These are phyloP conservation scores for Kwoniella bestiolae DNA, from an alignment of 768 basidiomycete genomes.

Conservation along the genomic window DNA sequence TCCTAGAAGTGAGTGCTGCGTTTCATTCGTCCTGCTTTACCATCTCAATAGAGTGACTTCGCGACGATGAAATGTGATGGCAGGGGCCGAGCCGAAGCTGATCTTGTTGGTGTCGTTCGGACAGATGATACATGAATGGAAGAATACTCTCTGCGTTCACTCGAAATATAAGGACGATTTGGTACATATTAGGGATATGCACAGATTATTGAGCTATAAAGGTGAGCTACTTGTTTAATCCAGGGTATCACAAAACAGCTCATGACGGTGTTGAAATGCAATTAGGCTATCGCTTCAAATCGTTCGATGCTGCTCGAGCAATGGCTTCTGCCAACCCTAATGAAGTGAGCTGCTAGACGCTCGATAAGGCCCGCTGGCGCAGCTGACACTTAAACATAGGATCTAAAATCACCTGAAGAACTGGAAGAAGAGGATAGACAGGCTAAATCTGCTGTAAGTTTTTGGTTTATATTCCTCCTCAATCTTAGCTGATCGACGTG, in stretches of 20 bases:
- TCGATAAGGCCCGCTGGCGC: no score
- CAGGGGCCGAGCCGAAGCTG: no score
- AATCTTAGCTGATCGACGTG: not conserved
- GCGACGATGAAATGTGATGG: no score
- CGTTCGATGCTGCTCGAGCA: constrained; percentile 58
- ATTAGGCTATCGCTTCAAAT: constrained; percentile 60
- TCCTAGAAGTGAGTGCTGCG: constrained; percentile 72
- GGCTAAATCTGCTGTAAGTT: constrained; percentile 77
- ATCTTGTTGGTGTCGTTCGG: not conserved
- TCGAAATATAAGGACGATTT: constrained; percentile 95
- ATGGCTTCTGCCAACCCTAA: constrained; percentile 57
- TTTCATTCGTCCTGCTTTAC: no score
- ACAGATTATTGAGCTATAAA: constrained; percentile 88
- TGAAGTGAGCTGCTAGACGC: constrained; percentile 47
- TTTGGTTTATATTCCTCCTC: not conserved
- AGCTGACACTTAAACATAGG: constrained; percentile 60
- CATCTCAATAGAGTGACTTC: no score
- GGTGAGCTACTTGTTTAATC: constrained; percentile 62
- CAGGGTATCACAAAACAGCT: not conserved
- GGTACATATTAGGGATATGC: constrained; percentile 97
- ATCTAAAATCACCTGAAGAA: constrained; percentile 92
- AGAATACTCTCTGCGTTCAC: constrained; percentile 84
- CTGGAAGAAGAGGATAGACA: constrained; percentile 92
- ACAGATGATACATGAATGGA: constrained; percentile 84
- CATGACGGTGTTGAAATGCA: not conserved